These are phyloP conservation scores for Leptographium flavum DNA, from an alignment of 2,329 filamentous ascomycete genomes.

Conservation along the genomic window DNA sequence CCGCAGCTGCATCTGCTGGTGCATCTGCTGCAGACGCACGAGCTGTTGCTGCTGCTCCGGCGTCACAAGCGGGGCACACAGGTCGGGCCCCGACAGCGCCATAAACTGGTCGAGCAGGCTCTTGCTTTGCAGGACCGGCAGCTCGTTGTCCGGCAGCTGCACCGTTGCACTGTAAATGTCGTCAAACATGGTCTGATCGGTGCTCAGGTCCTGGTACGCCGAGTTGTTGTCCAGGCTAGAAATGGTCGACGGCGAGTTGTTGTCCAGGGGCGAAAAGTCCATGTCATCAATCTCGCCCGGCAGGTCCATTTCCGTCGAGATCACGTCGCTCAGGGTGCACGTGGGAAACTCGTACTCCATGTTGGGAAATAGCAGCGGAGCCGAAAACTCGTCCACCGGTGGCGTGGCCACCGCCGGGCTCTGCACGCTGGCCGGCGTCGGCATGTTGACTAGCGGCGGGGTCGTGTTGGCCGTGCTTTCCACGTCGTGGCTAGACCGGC, in stretches of 20 bases:
- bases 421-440: slow-evolving; percentile 46
- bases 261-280: slow-evolving; percentile 24
- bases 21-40: slow-evolving; percentile 5
- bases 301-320: slow-evolving; percentile 18
- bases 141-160: slow-evolving; percentile 37
- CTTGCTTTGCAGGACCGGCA: slow-evolving; percentile 22
- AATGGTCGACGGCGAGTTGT: slow-evolving; percentile 33
- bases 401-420: slow-evolving; percentile 43
- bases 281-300: slow-evolving; percentile 27
- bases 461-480: slow-evolving; percentile 35
- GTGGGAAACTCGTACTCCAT: slow-evolving; percentile 36
- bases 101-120: slow-evolving; percentile 27
- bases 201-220: slow-evolving; percentile 43
- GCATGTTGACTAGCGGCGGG: slow-evolving; percentile 46
- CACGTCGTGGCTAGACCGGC: slow-evolving; percentile 19
- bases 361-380: slow-evolving; percentile 22
- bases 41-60: slow-evolving; percentile 9
- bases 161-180: slow-evolving; percentile 47
- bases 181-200: slow-evolving; percentile 47
- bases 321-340: slow-evolving; percentile 8
- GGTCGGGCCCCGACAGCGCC: slow-evolving; percentile 21
- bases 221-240: slow-evolving; percentile 33
- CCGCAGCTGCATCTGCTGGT: slow-evolving; percentile 3
- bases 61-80: slow-evolving; percentile 21
- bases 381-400: slow-evolving; percentile 29